Conservation (phyloP, 805 yeast genomes). For the Candida vartiovaarae region DNA sequence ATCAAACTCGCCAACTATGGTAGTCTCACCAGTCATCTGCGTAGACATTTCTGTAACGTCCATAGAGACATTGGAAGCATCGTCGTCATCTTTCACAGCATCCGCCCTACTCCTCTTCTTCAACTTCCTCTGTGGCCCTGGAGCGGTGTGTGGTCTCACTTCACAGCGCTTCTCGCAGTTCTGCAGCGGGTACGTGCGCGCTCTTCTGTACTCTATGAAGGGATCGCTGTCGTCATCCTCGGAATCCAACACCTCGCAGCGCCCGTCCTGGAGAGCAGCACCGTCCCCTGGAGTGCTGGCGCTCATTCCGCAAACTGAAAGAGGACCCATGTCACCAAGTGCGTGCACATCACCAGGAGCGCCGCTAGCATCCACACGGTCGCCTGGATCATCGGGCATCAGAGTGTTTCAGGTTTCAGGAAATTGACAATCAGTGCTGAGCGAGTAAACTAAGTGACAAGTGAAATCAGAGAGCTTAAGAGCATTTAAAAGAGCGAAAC, state of each 20-base stretch:
- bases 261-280: too few relatives aligned
- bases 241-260: conserved; percentile 13
- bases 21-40: conserved; percentile 1
- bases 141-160: not conserved
- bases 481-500: too few relatives aligned
- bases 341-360: not conserved
- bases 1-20: not conserved
- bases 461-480: too few relatives aligned
- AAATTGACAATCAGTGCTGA: too few relatives aligned
- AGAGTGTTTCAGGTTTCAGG: not conserved
- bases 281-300: too few relatives aligned
- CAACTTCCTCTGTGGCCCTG: not conserved
- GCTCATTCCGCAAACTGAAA: too few relatives aligned
- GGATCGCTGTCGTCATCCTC: conserved; percentile 13
- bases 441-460: too few relatives aligned
- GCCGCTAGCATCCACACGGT: not conserved
- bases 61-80: not conserved
- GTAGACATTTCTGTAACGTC: conserved; percentile 7
- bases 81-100: conserved; percentile 1
- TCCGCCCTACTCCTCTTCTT: not conserved
- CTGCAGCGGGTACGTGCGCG: not conserved
- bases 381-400: not conserved
- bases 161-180: not conserved
- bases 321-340: not conserved
- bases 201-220: conserved; percentile 4